Percentiles rank a stretch among this genome's conserved stretches.
These are phyloP conservation scores for Microascus cirrosus DNA, from an alignment of 2,329 filamentous ascomycete species.

Conservation along the genomic window DNA sequence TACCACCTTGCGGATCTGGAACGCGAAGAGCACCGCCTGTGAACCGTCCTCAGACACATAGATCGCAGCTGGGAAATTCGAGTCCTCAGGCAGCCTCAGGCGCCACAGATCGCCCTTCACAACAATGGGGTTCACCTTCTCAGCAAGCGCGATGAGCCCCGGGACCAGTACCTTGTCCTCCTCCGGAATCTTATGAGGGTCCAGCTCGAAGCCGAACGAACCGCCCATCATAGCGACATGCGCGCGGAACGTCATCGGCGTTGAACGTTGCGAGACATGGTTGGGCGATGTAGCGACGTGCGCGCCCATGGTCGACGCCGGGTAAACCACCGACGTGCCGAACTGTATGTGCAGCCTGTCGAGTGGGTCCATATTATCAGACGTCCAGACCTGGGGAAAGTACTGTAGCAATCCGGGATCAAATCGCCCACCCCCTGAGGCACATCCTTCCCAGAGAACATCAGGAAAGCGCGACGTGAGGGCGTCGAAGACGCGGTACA, in stretches of 20 bases:
- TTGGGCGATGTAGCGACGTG: conserved; percentile 53
- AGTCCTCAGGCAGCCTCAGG: conserved; percentile 42
- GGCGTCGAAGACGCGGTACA: conserved; percentile 50
- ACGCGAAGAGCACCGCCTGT: conserved; percentile 45
- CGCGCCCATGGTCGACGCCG: conserved; percentile 52
- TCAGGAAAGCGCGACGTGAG: conserved; percentile 49
- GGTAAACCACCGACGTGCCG: conserved; percentile 52
- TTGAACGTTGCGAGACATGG: conserved; percentile 40
- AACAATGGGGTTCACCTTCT: conserved; percentile 47
- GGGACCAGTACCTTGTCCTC: conserved; percentile 44
- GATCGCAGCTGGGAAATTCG: conserved; percentile 51
- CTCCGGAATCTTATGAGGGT: conserved; percentile 37
- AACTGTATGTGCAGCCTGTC: conserved; percentile 52
- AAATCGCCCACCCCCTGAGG: conserved; percentile 53
- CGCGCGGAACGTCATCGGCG: conserved; percentile 47
- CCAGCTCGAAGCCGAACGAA: conserved; percentile 53
- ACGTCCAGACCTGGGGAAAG: conserved; percentile 56
- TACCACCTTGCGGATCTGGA: conserved; percentile 41
- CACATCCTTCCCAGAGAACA: conserved; percentile 56
- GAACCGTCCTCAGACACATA: conserved; percentile 41
- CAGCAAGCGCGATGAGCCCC: conserved; percentile 38
- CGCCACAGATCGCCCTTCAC: conserved; percentile 49
- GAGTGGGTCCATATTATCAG: conserved; percentile 52
- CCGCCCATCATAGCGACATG: conserved; percentile 61
- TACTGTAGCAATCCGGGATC: conserved; percentile 53